phyloP scores from a whole-genome alignment of 2,329 filamentous ascomycete species.

The Trichoderma atroviride region DNA sequence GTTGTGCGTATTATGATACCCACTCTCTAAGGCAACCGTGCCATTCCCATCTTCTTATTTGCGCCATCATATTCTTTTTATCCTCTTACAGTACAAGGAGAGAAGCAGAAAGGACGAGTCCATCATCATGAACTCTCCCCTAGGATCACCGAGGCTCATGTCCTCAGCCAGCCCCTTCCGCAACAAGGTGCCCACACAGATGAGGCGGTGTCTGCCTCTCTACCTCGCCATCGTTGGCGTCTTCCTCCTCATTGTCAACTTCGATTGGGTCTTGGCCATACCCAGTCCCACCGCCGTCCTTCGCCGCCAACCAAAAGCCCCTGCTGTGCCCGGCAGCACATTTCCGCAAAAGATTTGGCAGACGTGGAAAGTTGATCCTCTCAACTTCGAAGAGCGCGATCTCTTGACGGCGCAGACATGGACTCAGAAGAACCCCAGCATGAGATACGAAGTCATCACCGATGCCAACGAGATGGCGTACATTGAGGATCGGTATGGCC shows the following conservation, averaged over 20 bases:
- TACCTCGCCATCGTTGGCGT: conserved; percentile 49
- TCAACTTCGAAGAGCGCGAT: conserved; percentile 67
- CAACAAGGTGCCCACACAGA: conserved; percentile 26
- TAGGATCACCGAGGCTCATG: conserved; percentile 44
- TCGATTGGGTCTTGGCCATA: conserved; percentile 43
- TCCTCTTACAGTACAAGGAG: not conserved
- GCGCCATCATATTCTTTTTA: not conserved
- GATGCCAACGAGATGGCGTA: conserved; percentile 69
- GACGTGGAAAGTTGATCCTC: conserved; percentile 71
- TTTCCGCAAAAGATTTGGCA: conserved; percentile 77
- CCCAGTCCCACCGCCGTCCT: conserved; percentile 32
- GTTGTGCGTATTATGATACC: conserved; percentile 9
- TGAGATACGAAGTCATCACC: conserved; percentile 70
- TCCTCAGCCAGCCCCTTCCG: conserved; percentile 37
- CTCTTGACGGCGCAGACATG: conserved; percentile 63
- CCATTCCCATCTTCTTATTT: not conserved
- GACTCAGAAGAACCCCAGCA: conserved; percentile 65
- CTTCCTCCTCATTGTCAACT: conserved; percentile 51
- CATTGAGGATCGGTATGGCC: conserved; percentile 68
- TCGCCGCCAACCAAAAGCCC: conserved; percentile 28
- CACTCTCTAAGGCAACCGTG: not conserved
- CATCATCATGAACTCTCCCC: conserved; percentile 37
- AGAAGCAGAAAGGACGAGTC: not conserved
- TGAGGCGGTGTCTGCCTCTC: conserved; percentile 49
- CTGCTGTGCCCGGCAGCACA: conserved; percentile 28